Evolutionary conservation across 371 early-diverging fungal genomes (phyloP).

Genomic region (Syncephalastrum contaminatum): DNA sequence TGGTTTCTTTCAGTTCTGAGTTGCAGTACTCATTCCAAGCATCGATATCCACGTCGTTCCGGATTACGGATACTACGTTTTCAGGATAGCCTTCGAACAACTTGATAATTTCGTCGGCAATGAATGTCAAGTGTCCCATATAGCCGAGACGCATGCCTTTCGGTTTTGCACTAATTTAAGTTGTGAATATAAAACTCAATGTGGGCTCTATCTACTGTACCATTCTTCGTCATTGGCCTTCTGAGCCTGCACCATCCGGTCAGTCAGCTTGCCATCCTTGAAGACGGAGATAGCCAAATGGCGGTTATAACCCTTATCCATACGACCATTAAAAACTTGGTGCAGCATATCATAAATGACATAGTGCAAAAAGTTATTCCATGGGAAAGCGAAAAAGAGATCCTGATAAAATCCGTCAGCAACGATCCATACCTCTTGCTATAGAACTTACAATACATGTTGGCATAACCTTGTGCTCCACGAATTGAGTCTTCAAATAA

Average conservation of each 20-base stretch:
- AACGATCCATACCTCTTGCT: not conserved
- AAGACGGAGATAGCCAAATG: slow-evolving; percentile 77
- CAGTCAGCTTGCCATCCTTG: slow-evolving; percentile 65
- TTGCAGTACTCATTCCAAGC: slow-evolving; percentile 88
- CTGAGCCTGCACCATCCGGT: slow-evolving; percentile 39
- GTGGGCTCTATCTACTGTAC: slow-evolving; percentile 12
- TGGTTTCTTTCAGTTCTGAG: slow-evolving; percentile 76
- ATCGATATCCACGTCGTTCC: slow-evolving; percentile 68
- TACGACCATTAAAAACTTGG: slow-evolving; percentile 87
- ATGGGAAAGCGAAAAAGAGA: slow-evolving; percentile 87
- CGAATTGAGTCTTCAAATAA: slow-evolving; percentile 63
- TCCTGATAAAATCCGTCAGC: slow-evolving; percentile 26
- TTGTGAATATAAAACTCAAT: not conserved
- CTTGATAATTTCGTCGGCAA: slow-evolving; percentile 91
- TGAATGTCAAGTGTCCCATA: slow-evolving; percentile 97
- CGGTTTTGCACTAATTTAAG: slow-evolving; percentile 57
- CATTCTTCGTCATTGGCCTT: slow-evolving; percentile 38
- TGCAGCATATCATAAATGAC: slow-evolving; percentile 96
- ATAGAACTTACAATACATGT: slow-evolving; percentile 45
- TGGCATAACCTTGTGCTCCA: slow-evolving; percentile 63
- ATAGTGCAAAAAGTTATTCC: slow-evolving; percentile 96
- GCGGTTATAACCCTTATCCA: slow-evolving; percentile 63
- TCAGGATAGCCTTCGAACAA: slow-evolving; percentile 73
- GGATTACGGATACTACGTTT: slow-evolving; percentile 49
- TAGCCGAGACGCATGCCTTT: slow-evolving; percentile 92